These are phyloP conservation scores for Moringa oleifera DNA, from an alignment of 345 rosid species.

Conservation along the genomic window DNA sequence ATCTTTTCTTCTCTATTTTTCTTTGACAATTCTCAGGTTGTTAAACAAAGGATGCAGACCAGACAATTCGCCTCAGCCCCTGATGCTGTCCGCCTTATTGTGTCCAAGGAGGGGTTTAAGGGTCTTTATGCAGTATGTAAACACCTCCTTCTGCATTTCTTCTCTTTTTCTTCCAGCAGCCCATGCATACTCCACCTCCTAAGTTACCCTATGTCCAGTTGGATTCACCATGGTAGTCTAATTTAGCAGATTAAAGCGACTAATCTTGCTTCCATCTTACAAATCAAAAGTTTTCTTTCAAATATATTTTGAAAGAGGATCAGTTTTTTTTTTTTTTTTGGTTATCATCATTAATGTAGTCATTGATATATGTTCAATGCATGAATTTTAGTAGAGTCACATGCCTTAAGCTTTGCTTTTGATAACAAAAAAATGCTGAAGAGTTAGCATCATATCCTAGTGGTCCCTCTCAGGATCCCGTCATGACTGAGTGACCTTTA, in stretches of 20 bases:
- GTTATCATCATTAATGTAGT: no score
- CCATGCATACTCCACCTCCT: neutral
- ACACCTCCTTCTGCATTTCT: slow-evolving; percentile 4
- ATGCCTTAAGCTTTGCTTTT: neutral
- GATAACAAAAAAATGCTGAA: neutral
- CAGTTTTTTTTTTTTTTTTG: neutral
- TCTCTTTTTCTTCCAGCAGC: neutral
- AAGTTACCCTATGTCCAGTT: neutral
- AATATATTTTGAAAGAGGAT: no score
- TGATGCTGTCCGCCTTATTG: slow-evolving; percentile 70
- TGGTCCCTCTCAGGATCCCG: no score
- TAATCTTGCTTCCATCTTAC: slow-evolving; percentile 1
- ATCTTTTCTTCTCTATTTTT: neutral
- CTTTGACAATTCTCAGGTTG: slow-evolving; percentile 49
- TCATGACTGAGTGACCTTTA: neutral
- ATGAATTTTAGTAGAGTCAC: neutral
- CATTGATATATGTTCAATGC: no score
- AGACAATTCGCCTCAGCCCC: slow-evolving; percentile 87
- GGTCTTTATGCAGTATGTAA: slow-evolving; percentile 85
- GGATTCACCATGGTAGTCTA: neutral
- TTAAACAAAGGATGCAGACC: slow-evolving; percentile 94
- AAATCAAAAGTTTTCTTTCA: neutral
- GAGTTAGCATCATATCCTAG: neutral
- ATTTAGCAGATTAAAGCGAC: slow-evolving; percentile 1
- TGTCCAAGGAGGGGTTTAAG: slow-evolving; percentile 70